Conservation (phyloP, 208 protist species). For the Crithidia fasciculata region DNA sequence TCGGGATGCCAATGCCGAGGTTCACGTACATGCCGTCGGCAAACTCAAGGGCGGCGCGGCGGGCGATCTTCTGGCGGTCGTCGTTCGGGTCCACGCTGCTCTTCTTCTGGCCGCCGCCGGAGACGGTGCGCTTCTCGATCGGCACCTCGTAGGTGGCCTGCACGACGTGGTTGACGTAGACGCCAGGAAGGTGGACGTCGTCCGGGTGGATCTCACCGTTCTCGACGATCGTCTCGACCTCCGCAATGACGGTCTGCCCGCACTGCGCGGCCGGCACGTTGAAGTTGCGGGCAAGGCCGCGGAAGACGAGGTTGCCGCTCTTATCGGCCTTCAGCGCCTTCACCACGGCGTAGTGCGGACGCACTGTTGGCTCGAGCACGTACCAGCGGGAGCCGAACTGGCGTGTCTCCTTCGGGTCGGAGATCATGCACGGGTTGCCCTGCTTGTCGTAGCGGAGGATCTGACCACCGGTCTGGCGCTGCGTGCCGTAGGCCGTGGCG, state of each 20-base stretch:
- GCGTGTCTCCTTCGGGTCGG: conserved; percentile 85
- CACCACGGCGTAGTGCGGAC: conserved; percentile 93
- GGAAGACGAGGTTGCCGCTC: conserved; percentile 84
- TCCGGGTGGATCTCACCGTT: conserved; percentile 93
- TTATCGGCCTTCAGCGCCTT: conserved; percentile 96
- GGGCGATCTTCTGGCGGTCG: conserved; percentile 90
- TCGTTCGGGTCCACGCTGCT: conserved; percentile 48
- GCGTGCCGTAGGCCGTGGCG: conserved; percentile 94
- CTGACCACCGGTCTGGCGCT: conserved; percentile 89
- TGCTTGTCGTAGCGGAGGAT: conserved; percentile 93
- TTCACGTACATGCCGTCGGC: conserved; percentile 97
- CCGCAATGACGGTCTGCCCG: conserved; percentile 92
- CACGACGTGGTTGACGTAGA: conserved; percentile 95
- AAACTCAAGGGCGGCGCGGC: conserved; percentile 95
- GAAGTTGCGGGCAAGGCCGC: conserved; percentile 95
- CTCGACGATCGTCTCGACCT: conserved; percentile 96
- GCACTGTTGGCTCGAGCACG: conserved; percentile 92
- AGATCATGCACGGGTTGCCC: conserved; percentile 71
- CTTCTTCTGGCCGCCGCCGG: conserved; percentile 26
- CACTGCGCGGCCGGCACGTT: conserved; percentile 92
- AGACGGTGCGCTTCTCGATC: conserved; percentile 60
- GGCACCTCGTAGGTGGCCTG: conserved; percentile 61
- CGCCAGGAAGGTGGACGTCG: conserved; percentile 94
- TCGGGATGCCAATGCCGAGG: conserved; percentile 97
- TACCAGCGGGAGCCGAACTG: conserved; percentile 91